These are phyloP conservation scores for Cercospora sp. DNA, from an alignment of 2,329 filamentous ascomycete species.

Conservation along the genomic window DNA sequence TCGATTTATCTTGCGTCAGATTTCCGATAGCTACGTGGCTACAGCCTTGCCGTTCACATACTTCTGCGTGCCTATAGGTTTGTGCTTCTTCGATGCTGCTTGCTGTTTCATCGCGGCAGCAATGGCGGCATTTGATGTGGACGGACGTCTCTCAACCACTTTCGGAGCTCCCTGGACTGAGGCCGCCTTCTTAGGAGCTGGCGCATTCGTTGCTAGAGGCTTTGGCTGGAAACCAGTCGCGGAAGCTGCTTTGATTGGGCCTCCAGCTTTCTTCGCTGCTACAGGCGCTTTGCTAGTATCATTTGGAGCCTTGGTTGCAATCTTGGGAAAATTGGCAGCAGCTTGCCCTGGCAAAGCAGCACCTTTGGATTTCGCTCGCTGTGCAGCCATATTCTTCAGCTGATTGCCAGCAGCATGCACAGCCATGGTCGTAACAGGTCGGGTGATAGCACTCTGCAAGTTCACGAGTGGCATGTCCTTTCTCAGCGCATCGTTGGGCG, in stretches of 20 bases:
- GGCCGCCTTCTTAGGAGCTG: constrained; percentile 14
- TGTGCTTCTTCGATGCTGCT: constrained; percentile 21
- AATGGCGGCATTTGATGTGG: constrained; percentile 15
- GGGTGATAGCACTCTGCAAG: constrained; percentile 38
- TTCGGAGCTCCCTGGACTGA: constrained; percentile 20
- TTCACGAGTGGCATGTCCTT: constrained; percentile 38
- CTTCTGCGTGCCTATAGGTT: constrained; percentile 34
- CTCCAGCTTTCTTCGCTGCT: constrained; percentile 10
- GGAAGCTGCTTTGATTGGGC: constrained; percentile 13
- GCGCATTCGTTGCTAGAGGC: background rate
- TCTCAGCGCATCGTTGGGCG: constrained; percentile 28
- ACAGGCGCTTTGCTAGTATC: background rate
- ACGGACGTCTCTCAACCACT: constrained; percentile 20
- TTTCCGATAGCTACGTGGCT: background rate
- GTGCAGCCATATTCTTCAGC: constrained; percentile 34
- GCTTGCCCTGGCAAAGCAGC: constrained; percentile 31
- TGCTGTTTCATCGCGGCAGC: constrained; percentile 24
- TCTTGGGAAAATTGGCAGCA: constrained; percentile 6
- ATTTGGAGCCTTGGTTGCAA: background rate
- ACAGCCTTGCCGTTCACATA: constrained; percentile 27
- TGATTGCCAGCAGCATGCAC: constrained; percentile 35
- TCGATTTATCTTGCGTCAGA: background rate
- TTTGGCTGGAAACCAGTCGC: background rate
- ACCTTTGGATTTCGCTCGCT: constrained; percentile 30
- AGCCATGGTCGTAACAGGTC: constrained; percentile 39